Evolutionary conservation across 108 stramenopile species (phyloP).

Genomic region (Licmophora abbreviata): DNA sequence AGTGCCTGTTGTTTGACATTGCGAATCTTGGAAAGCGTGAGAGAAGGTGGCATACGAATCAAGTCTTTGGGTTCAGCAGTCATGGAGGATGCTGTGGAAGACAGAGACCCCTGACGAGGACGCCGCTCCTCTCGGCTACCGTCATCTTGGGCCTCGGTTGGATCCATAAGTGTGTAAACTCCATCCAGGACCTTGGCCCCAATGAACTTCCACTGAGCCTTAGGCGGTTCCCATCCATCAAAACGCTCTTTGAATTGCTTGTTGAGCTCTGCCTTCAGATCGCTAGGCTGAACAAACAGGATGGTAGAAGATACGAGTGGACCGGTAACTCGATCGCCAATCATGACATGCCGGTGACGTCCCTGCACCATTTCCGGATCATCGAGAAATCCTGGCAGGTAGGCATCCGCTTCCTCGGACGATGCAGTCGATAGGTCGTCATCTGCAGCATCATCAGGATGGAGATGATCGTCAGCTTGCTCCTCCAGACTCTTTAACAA

Average conservation of each 20-base stretch:
- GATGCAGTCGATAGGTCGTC: constrained; percentile 21
- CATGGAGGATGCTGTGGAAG: constrained; percentile 3
- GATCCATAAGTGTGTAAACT: constrained; percentile 71
- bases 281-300: constrained; percentile 78
- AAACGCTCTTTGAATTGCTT: constrained; percentile 89
- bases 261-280: constrained; percentile 88
- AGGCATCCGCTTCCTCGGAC: constrained; percentile 21
- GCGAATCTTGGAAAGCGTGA: constrained; percentile 89
- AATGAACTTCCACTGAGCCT: constrained; percentile 48
- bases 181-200: constrained; percentile 75
- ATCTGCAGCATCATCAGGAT: constrained; percentile 17
- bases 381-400: constrained; percentile 61
- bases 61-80: constrained; percentile 24
- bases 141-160: constrained; percentile 34
- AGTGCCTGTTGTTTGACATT: constrained; percentile 82
- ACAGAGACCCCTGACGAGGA: constrained; percentile 22
- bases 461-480: constrained; percentile 11
- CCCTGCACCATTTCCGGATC: constrained; percentile 85
- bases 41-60: constrained; percentile 87
- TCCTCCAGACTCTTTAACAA: neutral
- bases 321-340: constrained; percentile 73
- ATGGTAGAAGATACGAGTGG: constrained; percentile 80
- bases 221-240: constrained; percentile 84
- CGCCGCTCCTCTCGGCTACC: constrained; percentile 7
- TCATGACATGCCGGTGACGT: constrained; percentile 77